Conservation (phyloP, 2,329 filamentous ascomycete species). For the Lecanicillium sp. region DNA sequence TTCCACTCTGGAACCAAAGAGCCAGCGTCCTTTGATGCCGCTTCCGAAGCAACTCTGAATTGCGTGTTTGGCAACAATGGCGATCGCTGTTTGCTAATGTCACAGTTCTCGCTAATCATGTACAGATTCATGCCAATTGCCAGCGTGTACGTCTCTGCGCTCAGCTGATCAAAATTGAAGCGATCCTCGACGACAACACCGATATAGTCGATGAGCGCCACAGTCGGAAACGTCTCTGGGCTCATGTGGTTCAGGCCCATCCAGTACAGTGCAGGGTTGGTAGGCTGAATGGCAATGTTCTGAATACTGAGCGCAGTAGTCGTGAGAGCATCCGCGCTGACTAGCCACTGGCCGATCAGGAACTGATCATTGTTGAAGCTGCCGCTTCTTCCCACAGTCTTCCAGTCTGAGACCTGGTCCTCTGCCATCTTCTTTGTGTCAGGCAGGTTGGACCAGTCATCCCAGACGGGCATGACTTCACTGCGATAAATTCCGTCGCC, state of each 20-base stretch:
- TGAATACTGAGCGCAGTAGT: slow-evolving; percentile 19
- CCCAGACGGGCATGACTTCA: slow-evolving; percentile 15
- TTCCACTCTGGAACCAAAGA: slow-evolving; percentile 14
- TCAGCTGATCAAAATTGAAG: slow-evolving; percentile 17
- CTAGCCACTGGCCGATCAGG: slow-evolving; percentile 23
- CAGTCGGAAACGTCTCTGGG: slow-evolving; percentile 20
- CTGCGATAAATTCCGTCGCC: slow-evolving; percentile 22
- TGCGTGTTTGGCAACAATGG: slow-evolving; percentile 13
- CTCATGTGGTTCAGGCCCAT: slow-evolving; percentile 20
- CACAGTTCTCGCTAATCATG: slow-evolving; percentile 25
- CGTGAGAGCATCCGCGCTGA: slow-evolving; percentile 17
- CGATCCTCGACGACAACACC: slow-evolving; percentile 19
- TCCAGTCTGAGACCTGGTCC: slow-evolving; percentile 15
- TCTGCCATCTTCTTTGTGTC: slow-evolving; percentile 17
- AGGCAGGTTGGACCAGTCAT: slow-evolving; percentile 22
- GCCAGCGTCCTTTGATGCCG: not conserved
- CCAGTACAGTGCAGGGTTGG: slow-evolving; percentile 27
- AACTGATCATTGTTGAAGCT: slow-evolving; percentile 15
- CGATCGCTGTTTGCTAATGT: slow-evolving; percentile 14
- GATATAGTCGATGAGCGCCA: slow-evolving; percentile 23
- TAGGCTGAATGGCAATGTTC: slow-evolving; percentile 20
- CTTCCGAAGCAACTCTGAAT: not conserved
- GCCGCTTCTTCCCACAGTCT: slow-evolving; percentile 13
- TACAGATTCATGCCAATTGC: slow-evolving; percentile 23
- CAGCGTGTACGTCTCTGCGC: slow-evolving; percentile 23